A percentile compares a stretch with the other conserved stretches of the same genome.
These are phyloP conservation scores for Yarrowia sp. DNA, from an alignment of 805 yeast species.

Conservation along the genomic window DNA sequence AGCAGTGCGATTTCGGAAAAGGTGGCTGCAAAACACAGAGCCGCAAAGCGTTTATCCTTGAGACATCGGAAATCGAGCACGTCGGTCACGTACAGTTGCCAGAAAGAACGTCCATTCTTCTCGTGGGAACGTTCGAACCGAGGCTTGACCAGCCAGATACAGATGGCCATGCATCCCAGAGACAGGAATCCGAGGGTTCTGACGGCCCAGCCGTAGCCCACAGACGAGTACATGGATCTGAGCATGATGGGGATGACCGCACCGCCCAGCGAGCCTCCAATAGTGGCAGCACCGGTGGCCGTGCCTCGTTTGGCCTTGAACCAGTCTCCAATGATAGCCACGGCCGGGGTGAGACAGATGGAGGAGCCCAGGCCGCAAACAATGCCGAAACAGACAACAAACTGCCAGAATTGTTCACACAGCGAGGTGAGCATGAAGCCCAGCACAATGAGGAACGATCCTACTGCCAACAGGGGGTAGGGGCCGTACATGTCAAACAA, in stretches of 20 bases:
- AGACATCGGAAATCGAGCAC: conserved; percentile 45
- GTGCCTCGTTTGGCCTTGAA: conserved; percentile 65
- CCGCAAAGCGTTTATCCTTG: conserved; percentile 55
- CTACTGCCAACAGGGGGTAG: conserved; percentile 52
- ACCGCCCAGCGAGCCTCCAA: conserved; percentile 67
- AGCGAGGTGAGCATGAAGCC: conserved; percentile 68
- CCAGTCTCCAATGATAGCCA: conserved; percentile 72
- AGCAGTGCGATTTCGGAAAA: conserved; percentile 58
- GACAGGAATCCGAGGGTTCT: conserved; percentile 60
- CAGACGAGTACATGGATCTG: conserved; percentile 56
- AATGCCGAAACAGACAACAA: conserved; percentile 64
- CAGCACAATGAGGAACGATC: conserved; percentile 56
- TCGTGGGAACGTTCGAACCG: conserved; percentile 49
- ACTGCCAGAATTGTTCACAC: conserved; percentile 63
- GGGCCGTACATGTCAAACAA: conserved; percentile 70
- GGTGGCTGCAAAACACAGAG: conserved; percentile 55
- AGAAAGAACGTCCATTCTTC: background rate
- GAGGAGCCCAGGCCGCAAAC: conserved; percentile 67
- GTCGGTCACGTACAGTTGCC: conserved; percentile 36
- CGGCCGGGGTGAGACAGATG: conserved; percentile 64
- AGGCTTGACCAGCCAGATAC: conserved; percentile 54
- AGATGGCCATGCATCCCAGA: conserved; percentile 51
- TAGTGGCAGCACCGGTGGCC: conserved; percentile 59
- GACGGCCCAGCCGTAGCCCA: conserved; percentile 68
- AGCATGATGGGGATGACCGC: conserved; percentile 62